Base-by-base conservation (phyloP, 2,329 filamentous ascomycete species). In the Capronia coronata region DNA sequence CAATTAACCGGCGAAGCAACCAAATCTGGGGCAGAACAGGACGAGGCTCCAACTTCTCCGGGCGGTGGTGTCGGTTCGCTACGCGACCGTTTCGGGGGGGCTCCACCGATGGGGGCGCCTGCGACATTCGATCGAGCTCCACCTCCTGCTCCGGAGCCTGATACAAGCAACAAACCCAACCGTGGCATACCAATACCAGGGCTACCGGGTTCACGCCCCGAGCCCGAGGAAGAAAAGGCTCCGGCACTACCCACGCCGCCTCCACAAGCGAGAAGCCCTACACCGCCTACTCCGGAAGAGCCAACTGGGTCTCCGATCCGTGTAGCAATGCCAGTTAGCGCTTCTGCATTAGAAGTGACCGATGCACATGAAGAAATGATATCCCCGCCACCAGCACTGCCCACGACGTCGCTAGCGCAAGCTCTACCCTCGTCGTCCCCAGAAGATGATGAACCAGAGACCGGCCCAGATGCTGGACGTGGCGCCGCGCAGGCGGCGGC, bases 1-100 rank as follows among this genome's bases (percentile, higher is more conserved):
- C 82, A 91, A 62, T 75, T 77, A 55, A 86, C 85, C 2, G 86
- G 83, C 27, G 69, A 73, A 45, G 67, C 72, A 29, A 27, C 18
- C 10, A 35, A 29, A 22, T 67, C 68, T 1, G 72, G 73, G 21
- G 63, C 68, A 48, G 70, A 69, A 48, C 69, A 75, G 55, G 75
- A 79, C 46, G 68, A 75, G 47, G 64, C 74, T 19, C 75, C 80
- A 39, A 67, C 74, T 6, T 76, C 79, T 2, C 74, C 80, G 11
- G 67, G 76, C 39, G 83, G 82, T 42, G 83, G 83, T 23, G 77
- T 95, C 34, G 77, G 82, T 53, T 81, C 87, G 30, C 75, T 95
- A 51, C 82, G 84, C 56, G 87, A 95, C 64, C 85, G 84, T 46
- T 94, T 95, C 73, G 85, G 86, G 67, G 82, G 83, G 44, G 78